Conservation (phyloP, 345 rosid species). For the Eucalyptus coolabah region DNA sequence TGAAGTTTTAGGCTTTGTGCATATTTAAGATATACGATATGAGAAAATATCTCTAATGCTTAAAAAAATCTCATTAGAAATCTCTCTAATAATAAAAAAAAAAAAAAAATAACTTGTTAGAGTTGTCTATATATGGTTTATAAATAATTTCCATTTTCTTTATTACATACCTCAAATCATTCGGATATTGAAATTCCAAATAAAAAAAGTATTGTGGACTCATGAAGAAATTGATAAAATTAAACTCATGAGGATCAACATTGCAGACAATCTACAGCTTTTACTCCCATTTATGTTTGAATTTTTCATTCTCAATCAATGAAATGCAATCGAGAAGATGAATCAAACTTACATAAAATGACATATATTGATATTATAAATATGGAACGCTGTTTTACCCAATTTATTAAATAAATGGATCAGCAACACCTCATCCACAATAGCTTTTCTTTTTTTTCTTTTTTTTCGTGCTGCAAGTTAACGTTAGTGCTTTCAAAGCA, state of each 20-base stretch:
- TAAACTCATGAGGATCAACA: not conserved
- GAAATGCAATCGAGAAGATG: not conserved
- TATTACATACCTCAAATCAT: too few relatives aligned
- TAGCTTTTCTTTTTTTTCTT: too few relatives aligned
- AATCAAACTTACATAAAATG: too few relatives aligned
- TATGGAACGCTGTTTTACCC: not conserved
- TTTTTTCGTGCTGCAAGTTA: fast-evolving
- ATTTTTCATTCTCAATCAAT: not conserved
- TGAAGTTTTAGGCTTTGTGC: not conserved
- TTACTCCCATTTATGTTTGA: too few relatives aligned
- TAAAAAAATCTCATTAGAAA: too few relatives aligned
- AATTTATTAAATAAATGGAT: too few relatives aligned
- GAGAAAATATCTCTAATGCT: too few relatives aligned
- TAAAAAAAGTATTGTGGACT: not conserved
- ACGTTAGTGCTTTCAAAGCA: not conserved
- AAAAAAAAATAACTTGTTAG: too few relatives aligned
- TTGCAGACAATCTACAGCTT: not conserved
- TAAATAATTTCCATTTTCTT: not conserved
- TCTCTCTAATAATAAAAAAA: too few relatives aligned
- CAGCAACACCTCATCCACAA: not conserved
- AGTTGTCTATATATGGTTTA: not conserved
- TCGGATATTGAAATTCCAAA: too few relatives aligned
- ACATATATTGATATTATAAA: too few relatives aligned
- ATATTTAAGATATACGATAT: too few relatives aligned
- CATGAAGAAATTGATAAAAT: not conserved